These are phyloP conservation scores for Ganoderma boninense DNA, from an alignment of 1,284 basidiomycete species.

Conservation along the genomic window DNA sequence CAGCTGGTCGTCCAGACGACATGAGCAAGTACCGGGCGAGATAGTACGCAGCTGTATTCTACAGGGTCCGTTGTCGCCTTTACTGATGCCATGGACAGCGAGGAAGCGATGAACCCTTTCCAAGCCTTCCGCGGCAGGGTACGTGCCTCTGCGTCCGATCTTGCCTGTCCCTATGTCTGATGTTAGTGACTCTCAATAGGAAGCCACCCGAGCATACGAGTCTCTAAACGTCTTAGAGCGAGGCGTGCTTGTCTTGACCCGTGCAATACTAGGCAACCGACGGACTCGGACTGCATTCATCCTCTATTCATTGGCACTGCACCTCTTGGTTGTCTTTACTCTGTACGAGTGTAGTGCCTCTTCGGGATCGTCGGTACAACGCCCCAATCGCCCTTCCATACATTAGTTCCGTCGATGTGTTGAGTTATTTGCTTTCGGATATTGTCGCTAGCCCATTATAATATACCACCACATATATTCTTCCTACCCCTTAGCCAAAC, in stretches of 20 bases:
- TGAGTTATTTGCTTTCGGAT: slow-evolving; percentile 3
- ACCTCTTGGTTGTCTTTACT: slow-evolving; percentile 83
- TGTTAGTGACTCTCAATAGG: slow-evolving; percentile 56
- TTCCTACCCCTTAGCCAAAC: neutral
- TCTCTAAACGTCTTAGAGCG: slow-evolving; percentile 93
- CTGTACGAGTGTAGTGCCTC: slow-evolving; percentile 74
- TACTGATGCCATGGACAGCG: slow-evolving; percentile 44
- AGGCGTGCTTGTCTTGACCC: slow-evolving; percentile 86
- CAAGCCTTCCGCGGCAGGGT: slow-evolving; percentile 95
- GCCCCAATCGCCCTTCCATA: slow-evolving; percentile 17
- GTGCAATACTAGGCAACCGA: slow-evolving; percentile 88
- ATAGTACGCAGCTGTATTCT: slow-evolving; percentile 54
- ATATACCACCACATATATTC: slow-evolving; percentile 5
- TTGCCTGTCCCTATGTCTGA: neutral
- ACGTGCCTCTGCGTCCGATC: slow-evolving; percentile 44
- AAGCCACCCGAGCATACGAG: slow-evolving; percentile 91
- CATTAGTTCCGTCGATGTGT: neutral
- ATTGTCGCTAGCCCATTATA: slow-evolving; percentile 14
- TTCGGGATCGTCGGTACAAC: slow-evolving; percentile 56
- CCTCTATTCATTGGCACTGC: slow-evolving; percentile 81
- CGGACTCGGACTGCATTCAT: slow-evolving; percentile 86
- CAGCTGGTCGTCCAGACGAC: slow-evolving; percentile 62
- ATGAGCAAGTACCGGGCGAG: slow-evolving; percentile 90
- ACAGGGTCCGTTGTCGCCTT: neutral
- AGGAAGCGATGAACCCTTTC: slow-evolving; percentile 97